Evolutionary conservation across 805 yeast species (phyloP).

Genomic region (Lipomyces sp.): DNA sequence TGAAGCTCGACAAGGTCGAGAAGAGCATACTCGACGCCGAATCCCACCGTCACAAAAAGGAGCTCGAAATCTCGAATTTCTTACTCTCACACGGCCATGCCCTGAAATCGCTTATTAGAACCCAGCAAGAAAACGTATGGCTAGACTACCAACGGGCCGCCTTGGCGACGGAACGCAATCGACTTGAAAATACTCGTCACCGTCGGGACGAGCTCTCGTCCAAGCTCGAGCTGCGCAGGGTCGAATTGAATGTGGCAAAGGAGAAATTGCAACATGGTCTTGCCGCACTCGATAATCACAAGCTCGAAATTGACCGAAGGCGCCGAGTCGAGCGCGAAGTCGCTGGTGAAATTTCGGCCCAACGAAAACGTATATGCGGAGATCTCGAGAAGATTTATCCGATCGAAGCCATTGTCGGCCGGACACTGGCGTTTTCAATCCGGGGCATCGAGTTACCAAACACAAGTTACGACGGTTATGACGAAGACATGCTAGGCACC

Average conservation of each 20-base stretch:
- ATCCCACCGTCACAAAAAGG: conserved; percentile 21
- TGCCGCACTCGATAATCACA: conserved; percentile 6
- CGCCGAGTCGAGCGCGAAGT: conserved; percentile 4
- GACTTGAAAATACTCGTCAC: conserved; percentile 9
- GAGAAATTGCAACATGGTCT: conserved; percentile 5
- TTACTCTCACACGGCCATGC: conserved; percentile 14
- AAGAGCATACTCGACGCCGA: conserved; percentile 28
- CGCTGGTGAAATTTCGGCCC: conserved; percentile 18
- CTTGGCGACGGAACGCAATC: conserved; percentile 13
- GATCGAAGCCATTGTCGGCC: conserved; percentile 40
- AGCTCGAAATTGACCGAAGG: conserved; percentile 8
- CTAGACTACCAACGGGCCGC: conserved; percentile 17
- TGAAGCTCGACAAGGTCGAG: conserved; percentile 28
- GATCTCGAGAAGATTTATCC: conserved; percentile 44
- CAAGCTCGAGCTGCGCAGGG: conserved; percentile 19
- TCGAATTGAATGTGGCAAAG: conserved; percentile 21
- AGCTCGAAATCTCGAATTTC: conserved; percentile 16
- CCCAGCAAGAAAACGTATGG: conserved; percentile 22
- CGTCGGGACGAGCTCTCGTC: conserved; percentile 15
- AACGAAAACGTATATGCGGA: conserved; percentile 41
- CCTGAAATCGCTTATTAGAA: conserved; percentile 18
- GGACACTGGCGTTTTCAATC: conserved; percentile 44
- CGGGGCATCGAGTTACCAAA: conserved; percentile 46
- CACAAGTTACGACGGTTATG: conserved; percentile 30
- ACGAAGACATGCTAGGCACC: conserved; percentile 43